Evolutionary conservation across 352 stramenopile species (phyloP).

Genomic region (Labyrinthula sp.): DNA sequence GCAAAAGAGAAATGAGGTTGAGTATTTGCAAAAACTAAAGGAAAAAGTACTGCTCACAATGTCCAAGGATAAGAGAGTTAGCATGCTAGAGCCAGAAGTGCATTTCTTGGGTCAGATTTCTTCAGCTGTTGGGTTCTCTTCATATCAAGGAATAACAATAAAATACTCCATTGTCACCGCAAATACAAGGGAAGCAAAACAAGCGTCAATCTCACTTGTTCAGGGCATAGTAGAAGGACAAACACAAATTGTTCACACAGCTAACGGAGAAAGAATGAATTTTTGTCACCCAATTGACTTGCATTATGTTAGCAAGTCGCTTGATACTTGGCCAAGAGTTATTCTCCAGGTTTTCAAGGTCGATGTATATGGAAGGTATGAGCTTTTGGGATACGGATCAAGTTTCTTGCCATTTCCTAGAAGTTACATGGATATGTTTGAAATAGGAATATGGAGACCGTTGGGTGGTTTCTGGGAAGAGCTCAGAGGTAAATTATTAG

Average conservation of each 20-base stretch:
- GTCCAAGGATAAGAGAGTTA: conserved; percentile 13
- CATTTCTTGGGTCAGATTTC: conserved; percentile 21
- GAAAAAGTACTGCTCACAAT: too few species aligned
- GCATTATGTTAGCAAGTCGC: conserved; percentile 27
- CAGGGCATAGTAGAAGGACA: conserved; percentile 24
- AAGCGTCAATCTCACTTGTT: too few species aligned
- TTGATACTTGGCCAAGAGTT: conserved; percentile 30
- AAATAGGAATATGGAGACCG: conserved; percentile 27
- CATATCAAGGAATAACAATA: conserved; percentile 11
- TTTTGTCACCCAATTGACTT: conserved; percentile 32
- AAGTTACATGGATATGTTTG: conserved; percentile 16
- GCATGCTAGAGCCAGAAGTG: conserved; percentile 11
- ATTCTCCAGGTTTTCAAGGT: conserved; percentile 31
- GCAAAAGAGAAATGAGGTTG: too few species aligned
- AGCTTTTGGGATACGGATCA: conserved; percentile 30
- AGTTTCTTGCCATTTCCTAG: conserved; percentile 21
- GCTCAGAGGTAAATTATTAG: conserved; percentile 25
- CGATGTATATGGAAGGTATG: conserved; percentile 23
- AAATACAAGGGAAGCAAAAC: too few species aligned
- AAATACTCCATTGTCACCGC: too few species aligned
- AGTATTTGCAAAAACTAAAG: too few species aligned
- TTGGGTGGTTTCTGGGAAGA: conserved; percentile 28
- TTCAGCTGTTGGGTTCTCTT: conserved; percentile 8
- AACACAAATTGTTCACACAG: conserved; percentile 29
- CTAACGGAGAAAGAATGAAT: conserved; percentile 17